These are phyloP conservation scores for Solanum etuberosum DNA, from an alignment of 257 asterid species.

Conservation along the genomic window DNA sequence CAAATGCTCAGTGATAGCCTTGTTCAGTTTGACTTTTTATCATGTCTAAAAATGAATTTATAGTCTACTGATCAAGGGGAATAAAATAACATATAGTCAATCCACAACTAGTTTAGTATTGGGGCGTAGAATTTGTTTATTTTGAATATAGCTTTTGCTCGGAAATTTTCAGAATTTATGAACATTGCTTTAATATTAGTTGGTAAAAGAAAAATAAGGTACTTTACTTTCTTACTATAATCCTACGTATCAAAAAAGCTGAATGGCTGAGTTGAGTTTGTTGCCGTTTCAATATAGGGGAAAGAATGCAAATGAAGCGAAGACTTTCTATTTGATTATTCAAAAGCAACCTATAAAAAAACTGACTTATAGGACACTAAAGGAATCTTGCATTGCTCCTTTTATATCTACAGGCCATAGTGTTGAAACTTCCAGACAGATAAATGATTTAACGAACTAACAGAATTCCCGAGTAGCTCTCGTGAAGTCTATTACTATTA, in stretches of 20 bases:
- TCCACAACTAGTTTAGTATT: not conserved
- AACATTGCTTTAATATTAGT: not conserved
- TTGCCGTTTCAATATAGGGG: not conserved
- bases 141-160: not conserved
- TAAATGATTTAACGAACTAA: not conserved
- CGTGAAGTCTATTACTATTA: not conserved
- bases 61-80: not conserved
- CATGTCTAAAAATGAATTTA: not conserved
- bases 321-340: not conserved
- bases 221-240: not conserved
- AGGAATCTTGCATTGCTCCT: not conserved
- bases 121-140: not conserved
- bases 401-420: not conserved
- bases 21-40: not conserved
- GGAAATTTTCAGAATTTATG: not conserved
- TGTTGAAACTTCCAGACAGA: not conserved
- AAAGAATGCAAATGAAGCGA: not conserved
- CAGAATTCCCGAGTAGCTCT: not conserved
- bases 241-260: not conserved
- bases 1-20: not conserved
- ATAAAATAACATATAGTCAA: not conserved
- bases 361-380: not conserved
- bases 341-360: not conserved
- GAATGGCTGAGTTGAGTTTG: not conserved
- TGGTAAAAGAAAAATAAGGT: not conserved